Evolutionary conservation across 352 stramenopile genomes (phyloP).

Genomic region (Globisporangium rhizosaccharum): DNA sequence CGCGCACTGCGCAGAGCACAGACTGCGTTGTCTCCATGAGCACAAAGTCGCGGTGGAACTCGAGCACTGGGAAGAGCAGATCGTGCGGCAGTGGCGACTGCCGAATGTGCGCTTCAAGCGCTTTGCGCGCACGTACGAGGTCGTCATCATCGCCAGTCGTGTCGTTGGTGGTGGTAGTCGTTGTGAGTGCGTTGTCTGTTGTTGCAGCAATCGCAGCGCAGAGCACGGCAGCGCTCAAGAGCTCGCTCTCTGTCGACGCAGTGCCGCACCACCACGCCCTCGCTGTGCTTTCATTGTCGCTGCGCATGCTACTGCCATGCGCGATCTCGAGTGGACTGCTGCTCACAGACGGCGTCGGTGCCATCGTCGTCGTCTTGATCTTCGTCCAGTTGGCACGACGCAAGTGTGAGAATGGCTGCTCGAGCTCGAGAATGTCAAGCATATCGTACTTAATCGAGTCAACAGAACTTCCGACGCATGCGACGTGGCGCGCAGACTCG

Average conservation of each 20-base stretch:
- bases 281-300: conserved; percentile 1
- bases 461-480: too few species aligned
- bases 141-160: conserved; percentile 8
- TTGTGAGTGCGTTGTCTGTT: background rate
- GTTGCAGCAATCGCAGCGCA: conserved; percentile 51
- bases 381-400: background rate
- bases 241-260: conserved; percentile 57
- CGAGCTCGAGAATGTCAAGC: too few species aligned
- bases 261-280: conserved; percentile 45
- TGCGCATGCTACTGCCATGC: background rate
- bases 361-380: background rate
- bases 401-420: too few species aligned
- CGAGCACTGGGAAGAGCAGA: conserved; percentile 48
- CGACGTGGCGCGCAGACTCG: too few species aligned
- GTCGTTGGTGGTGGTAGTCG: conserved; percentile 14
- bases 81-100: conserved; percentile 64
- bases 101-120: conserved; percentile 52
- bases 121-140: conserved; percentile 14
- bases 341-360: background rate
- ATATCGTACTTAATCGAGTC: too few species aligned
- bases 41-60: conserved; percentile 46
- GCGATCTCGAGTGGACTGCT: background rate
- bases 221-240: conserved; percentile 69
- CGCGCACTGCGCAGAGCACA: conserved; percentile 63
- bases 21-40: conserved; percentile 56